Conservation (phyloP, 192 early-diverging fungal genomes). For the Entophlyctis helioformis region DNA sequence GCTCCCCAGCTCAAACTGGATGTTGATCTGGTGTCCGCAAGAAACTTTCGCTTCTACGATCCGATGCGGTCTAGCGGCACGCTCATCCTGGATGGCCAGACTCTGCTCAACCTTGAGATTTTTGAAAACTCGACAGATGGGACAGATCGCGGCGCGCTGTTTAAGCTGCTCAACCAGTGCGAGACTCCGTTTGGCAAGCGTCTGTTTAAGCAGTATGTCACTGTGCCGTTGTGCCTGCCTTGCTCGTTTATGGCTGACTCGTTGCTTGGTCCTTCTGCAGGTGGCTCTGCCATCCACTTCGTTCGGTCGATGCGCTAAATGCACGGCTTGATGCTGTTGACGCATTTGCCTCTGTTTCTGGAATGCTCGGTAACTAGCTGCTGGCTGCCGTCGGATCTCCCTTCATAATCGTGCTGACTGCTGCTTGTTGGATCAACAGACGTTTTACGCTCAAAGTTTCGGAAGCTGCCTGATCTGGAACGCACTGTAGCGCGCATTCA, state of each 20-base stretch:
- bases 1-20: constrained; percentile 68
- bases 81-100: constrained; percentile 85
- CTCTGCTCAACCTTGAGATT: constrained; percentile 84
- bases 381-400: too few species aligned
- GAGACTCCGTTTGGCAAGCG: constrained; percentile 74
- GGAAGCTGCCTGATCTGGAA: constrained; percentile 73
- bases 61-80: constrained; percentile 64
- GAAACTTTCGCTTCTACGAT: constrained; percentile 74
- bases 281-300: constrained; percentile 87
- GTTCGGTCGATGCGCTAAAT: constrained; percentile 52
- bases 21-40: constrained; percentile 65
- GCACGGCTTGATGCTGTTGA: constrained; percentile 82
- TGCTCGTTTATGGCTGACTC: too few species aligned
- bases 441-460: constrained; percentile 10
- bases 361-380: not conserved
- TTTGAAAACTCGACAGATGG: constrained; percentile 75
- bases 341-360: constrained; percentile 42
- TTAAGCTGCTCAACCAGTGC: constrained; percentile 74
- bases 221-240: constrained; percentile 45
- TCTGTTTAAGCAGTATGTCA: too few species aligned
- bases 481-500: constrained; percentile 84
- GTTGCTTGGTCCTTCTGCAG: not conserved
- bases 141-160: constrained; percentile 63
- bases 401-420: too few species aligned
- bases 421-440: not conserved